Evolutionary conservation across 2,329 filamentous ascomycete species (phyloP).

Genomic region (Cladosporium sp.): DNA sequence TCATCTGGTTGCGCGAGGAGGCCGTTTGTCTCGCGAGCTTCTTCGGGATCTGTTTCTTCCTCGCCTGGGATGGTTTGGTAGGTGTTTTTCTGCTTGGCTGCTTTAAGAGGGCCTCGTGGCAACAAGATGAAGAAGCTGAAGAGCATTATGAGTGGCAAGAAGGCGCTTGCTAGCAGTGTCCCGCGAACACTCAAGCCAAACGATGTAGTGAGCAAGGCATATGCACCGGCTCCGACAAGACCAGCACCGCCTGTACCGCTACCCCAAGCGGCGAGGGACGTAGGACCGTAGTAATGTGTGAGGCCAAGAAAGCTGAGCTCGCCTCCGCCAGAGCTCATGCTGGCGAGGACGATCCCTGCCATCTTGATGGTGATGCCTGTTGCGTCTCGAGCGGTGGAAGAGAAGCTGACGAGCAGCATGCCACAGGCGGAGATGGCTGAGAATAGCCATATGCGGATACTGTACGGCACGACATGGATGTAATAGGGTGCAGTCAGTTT

Average conservation of each 20-base stretch:
- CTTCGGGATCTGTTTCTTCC: constrained; percentile 38
- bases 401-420: constrained; percentile 85
- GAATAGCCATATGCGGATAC: constrained; percentile 68
- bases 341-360: constrained; percentile 77
- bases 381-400: constrained; percentile 47
- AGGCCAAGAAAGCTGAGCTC: constrained; percentile 88
- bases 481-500: constrained; percentile 92
- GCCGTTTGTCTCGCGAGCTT: constrained; percentile 33
- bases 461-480: constrained; percentile 82
- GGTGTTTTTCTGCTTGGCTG: constrained; percentile 36
- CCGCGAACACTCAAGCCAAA: constrained; percentile 68
- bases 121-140: constrained; percentile 80
- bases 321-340: constrained; percentile 78
- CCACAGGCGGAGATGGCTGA: constrained; percentile 72
- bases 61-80: constrained; percentile 53
- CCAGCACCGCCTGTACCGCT: constrained; percentile 89
- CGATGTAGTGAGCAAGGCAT: constrained; percentile 79
- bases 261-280: constrained; percentile 86
- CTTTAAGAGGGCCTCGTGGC: constrained; percentile 62
- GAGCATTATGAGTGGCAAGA: constrained; percentile 77
- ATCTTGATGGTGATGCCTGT: constrained; percentile 69
- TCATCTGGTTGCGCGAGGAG: constrained; percentile 28
- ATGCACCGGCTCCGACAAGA: constrained; percentile 79
- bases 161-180: constrained; percentile 73
- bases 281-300: constrained; percentile 88